Base-by-base conservation (phyloP, 441 rosid genomes). In the Aquilaria agallochum region DNA sequence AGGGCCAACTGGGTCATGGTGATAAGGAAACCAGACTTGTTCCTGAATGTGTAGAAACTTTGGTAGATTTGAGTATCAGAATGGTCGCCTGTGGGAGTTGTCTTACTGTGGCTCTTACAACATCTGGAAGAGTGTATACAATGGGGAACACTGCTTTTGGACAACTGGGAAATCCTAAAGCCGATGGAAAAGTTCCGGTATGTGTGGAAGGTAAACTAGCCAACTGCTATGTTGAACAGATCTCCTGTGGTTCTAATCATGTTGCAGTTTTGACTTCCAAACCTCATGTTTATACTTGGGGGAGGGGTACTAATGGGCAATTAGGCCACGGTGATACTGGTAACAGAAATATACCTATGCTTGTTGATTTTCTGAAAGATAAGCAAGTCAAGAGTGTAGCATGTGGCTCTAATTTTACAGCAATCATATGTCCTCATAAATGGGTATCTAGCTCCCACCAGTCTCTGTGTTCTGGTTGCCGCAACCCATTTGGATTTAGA, bases 221-320 rank as follows among this genome's bases (percentile, higher is more conserved):
- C 49, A 75, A 80, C 31, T 68, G 69, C 72, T 76, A 15, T 77
- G 84, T 86, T 5, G 92, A 90, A 73, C 85, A 92, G 74, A 86
- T 92, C 70, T 70, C 96, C 13, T 90, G 97, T 72, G 95, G 98
- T 46, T 81, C 97, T 58, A 71, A 83, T 74, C 98, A 90, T 67
- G 88, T 90, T 72, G 96, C 85, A 5, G 88, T 77, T 50, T 75
- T 90, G 72, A 88, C 96, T 68, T 83, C 95, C 34, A 82, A 78
- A 70, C 59, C 74, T 36, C 90, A 93, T 70, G 84, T 88, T 51
- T 93, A 80, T 73, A 93, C 96, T 2, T 88, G 97, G 98, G 97
- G 98, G 52, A 88, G 83, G 79, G 97, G 91, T 56, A 58, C 73
- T 55, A 86, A 86, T 74, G 98, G 98, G 20, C 90, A 84, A 65